Evolutionary conservation across 345 rosid genomes (phyloP), one percentile per base, ranked within the genome.

Genomic region (Aquilaria malaccensis): DNA sequence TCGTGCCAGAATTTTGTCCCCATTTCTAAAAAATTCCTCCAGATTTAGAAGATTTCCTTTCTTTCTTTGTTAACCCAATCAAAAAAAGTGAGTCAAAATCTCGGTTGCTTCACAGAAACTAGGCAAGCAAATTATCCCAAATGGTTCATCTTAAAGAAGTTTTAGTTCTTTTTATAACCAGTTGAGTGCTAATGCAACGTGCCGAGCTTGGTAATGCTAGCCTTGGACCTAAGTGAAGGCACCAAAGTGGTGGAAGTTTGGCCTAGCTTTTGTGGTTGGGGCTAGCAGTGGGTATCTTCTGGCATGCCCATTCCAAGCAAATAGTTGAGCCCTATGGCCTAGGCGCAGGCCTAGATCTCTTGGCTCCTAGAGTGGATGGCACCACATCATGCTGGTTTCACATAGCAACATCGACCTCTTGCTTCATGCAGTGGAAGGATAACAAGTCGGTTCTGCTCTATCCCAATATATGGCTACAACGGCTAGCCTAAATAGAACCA

Each of bases 371-470:
- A 57, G 59, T 4, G 63, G 68, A 56, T 67, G 68, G 55, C 29
- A 62, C 45, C 15, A 67, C 73, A 68, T 63, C 46, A 69, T 63
- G 68, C 68, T 69, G 73, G 73, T 31, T 57, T 63, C 62, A 69
- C 72, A 69, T 67, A 69, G 67, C 72, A 62, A 61, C 63, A 67
- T 55, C 4, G 1, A 69, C 68, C 58, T 63, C 73, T 59, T 62
- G 46, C 68, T 63, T 10, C 11, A 9, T 32, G 51, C 68, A 52
- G 73, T 69, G 73, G 73, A 51, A 13, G 73, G 68, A 63, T 63
- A 14, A 69, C 73, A 45, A 37, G 68, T 47, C n/a, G 53, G 73
- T 50, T 46, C 46, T 59, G 2, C 33, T 2, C 41, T 46, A 32
- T 33, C 48, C 61, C 63, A 56, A 3, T 10, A 41, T 15, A 15